Percentiles rank a stretch among this genome's conserved stretches.
Conservation (phyloP, 441 rosid species). For the Erysimum cheiri region DNA sequence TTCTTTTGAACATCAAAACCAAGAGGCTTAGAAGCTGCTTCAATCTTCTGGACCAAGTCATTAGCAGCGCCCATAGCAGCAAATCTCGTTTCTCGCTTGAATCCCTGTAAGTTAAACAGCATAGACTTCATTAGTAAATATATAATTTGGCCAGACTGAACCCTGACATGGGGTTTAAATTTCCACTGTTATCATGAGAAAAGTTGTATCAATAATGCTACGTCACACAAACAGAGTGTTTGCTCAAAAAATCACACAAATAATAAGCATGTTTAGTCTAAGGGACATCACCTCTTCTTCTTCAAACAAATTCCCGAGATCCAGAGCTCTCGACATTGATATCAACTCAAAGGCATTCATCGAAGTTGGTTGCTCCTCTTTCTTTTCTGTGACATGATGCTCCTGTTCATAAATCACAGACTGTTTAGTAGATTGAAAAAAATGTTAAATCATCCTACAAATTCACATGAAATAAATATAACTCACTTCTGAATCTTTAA, state of each 20-base stretch:
- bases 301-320: constrained; percentile 88
- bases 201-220: background rate
- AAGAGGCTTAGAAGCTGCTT: constrained; percentile 95
- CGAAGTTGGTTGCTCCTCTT: constrained; percentile 76
- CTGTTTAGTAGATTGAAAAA: background rate
- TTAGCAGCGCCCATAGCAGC: constrained; percentile 82
- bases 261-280: background rate
- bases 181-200: background rate
- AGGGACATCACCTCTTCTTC: constrained; percentile 67
- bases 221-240: background rate
- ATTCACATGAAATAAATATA: constrained; percentile 8
- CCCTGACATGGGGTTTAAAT: background rate
- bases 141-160: constrained; percentile 5
- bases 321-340: constrained; percentile 90
- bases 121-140: constrained; percentile 12
- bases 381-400: constrained; percentile 91
- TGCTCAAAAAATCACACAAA: constrained; percentile 8
- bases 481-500: constrained; percentile 85
- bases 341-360: constrained; percentile 96
- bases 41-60: constrained; percentile 89
- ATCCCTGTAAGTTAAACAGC: constrained; percentile 54
- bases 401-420: constrained; percentile 55
- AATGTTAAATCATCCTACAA: constrained; percentile 1
- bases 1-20: constrained; percentile 94
- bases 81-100: constrained; percentile 93